These are phyloP conservation scores for Ophiostoma fasciatum DNA, from an alignment of 2,329 filamentous ascomycete species.

Conservation along the genomic window DNA sequence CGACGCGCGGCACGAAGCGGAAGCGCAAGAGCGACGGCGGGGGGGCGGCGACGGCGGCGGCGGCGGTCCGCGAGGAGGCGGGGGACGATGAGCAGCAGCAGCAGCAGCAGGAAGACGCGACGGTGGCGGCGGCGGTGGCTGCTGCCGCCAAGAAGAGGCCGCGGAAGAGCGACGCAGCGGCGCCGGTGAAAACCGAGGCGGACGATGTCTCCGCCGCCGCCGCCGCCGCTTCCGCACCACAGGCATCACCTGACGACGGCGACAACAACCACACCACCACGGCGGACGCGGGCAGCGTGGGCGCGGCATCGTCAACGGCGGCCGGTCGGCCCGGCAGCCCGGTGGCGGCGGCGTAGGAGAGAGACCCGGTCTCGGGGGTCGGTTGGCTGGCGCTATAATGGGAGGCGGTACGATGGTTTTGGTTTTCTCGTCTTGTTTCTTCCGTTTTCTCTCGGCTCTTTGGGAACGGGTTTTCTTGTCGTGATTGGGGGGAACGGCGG, in stretches of 20 bases:
- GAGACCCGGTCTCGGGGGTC: no score
- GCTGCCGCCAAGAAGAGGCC: conserved; percentile 13
- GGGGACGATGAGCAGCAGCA: neutral
- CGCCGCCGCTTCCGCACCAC: no score
- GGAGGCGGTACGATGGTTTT: no score
- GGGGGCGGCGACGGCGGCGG: conserved; percentile 21
- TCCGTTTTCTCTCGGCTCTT: neutral
- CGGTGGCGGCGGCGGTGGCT: neutral
- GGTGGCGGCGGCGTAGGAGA: no score
- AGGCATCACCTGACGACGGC: no score
- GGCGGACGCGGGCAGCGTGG: neutral
- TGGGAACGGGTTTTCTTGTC: neutral
- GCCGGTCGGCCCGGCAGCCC: no score
- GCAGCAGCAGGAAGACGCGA: neutral
- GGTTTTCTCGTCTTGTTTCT: neutral
- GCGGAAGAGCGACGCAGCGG: conserved; percentile 18
- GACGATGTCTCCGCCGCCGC: neutral
- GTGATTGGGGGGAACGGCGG: neutral
- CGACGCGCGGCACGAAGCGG: conserved; percentile 38
- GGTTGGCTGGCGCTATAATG: no score
- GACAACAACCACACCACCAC: no score
- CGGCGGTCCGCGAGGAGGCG: no score
- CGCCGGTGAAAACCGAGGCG: conserved; percentile 15
- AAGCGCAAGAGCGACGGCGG: conserved; percentile 39
- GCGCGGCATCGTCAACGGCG: neutral